phyloP scores from a whole-genome alignment of 129 eudicot genomes.

The Lactuca sativa region DNA sequence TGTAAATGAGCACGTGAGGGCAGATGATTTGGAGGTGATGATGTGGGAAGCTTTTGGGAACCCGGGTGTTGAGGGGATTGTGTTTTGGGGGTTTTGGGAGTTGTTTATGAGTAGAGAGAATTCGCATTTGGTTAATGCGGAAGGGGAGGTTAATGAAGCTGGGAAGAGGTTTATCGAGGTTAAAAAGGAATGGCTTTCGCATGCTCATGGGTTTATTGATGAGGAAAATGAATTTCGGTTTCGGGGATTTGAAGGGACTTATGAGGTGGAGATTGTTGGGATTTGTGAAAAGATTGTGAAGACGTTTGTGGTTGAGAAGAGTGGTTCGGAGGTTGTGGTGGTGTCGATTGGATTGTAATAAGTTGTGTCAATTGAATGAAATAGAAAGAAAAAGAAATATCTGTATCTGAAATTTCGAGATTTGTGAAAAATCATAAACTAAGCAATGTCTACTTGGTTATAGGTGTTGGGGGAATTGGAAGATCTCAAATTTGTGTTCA shows the following conservation, averaged over 20 bases:
- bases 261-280: constrained; percentile 45
- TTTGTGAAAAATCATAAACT: too few species aligned
- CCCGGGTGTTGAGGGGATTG: constrained; percentile 84
- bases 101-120: constrained; percentile 74
- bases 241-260: constrained; percentile 74
- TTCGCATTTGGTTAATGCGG: constrained; percentile 76
- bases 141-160: constrained; percentile 84
- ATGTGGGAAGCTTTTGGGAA: constrained; percentile 82
- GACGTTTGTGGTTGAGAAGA: constrained; percentile 66
- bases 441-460: neutral
- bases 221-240: constrained; percentile 55
- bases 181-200: constrained; percentile 72
- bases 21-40: constrained; percentile 89
- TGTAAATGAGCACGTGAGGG: constrained; percentile 61
- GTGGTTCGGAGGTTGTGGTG: constrained; percentile 5
- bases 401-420: neutral
- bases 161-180: constrained; percentile 68
- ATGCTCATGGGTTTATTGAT: constrained; percentile 54
- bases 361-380: neutral
- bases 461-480: neutral
- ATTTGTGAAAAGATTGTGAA: constrained; percentile 39
- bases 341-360: neutral
- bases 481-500: too few species aligned
- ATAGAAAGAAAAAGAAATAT: too few species aligned
- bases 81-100: constrained; percentile 97